Conservation (phyloP, 352 stramenopile species). For the Globisporangium radiosum region DNA sequence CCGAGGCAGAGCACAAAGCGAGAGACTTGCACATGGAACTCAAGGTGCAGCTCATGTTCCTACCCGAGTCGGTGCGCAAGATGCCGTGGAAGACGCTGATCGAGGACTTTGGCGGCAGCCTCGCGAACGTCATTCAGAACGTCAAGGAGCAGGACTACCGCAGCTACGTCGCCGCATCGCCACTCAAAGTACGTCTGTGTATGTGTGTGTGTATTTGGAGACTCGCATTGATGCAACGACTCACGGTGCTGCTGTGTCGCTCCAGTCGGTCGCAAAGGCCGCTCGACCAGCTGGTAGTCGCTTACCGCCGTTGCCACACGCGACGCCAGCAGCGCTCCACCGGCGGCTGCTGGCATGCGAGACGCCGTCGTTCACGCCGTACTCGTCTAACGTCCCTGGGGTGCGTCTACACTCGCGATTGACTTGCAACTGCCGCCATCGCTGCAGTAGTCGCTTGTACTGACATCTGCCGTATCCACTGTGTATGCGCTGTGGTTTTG, state of each 20-base stretch:
- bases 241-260: not conserved
- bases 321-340: slow-evolving; percentile 10
- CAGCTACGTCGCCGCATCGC: slow-evolving; percentile 33
- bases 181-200: slow-evolving; percentile 19
- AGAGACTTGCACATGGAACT: slow-evolving; percentile 69
- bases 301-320: slow-evolving; percentile 1
- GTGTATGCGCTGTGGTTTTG: not conserved
- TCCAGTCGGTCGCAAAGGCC: slow-evolving; percentile 4
- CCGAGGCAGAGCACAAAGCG: slow-evolving; percentile 43
- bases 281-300: not conserved
- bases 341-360: slow-evolving; percentile 27
- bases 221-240: not conserved
- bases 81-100: slow-evolving; percentile 81
- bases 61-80: slow-evolving; percentile 60
- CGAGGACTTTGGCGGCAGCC: slow-evolving; percentile 65
- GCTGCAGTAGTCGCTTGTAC: too few species aligned
- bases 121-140: slow-evolving; percentile 68
- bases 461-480: not conserved
- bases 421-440: not conserved
- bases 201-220: slow-evolving; percentile 3
- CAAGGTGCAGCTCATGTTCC: slow-evolving; percentile 70
- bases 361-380: slow-evolving; percentile 29
- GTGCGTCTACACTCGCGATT: slow-evolving; percentile 13
- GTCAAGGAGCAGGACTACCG: slow-evolving; percentile 24
- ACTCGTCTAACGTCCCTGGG: slow-evolving; percentile 15